A percentile compares a stretch with the other conserved stretches of the same genome.
Evolutionary conservation across 2,329 filamentous ascomycete species (phyloP).

Genomic region (Diaporthe citri): DNA sequence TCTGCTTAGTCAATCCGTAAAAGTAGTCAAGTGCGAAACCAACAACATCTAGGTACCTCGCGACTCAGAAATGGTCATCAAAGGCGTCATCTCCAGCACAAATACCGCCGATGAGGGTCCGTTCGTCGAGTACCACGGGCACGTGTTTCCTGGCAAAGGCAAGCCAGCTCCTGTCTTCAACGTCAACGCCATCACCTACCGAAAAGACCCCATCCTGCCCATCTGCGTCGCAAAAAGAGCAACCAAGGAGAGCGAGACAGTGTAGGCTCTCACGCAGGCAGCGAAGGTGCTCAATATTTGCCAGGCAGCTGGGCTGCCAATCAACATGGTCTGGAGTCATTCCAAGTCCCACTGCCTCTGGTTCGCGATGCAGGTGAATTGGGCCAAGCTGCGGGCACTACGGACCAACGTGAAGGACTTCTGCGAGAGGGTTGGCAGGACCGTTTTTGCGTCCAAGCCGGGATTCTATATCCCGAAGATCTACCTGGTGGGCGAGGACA

Average conservation of each 20-base stretch:
- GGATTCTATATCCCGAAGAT: background rate
- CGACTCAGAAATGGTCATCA: background rate
- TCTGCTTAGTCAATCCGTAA: background rate
- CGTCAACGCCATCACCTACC: background rate
- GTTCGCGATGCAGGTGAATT: background rate
- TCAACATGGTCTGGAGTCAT: background rate
- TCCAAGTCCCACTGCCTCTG: background rate
- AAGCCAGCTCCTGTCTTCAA: background rate
- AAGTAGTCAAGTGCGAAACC: background rate
- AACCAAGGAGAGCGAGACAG: background rate
- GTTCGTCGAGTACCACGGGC: background rate
- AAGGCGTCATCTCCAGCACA: background rate
- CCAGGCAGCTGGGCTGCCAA: background rate
- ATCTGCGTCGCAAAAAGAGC: background rate
- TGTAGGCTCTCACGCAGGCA: background rate
- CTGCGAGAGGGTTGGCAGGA: background rate
- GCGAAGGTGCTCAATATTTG: background rate
- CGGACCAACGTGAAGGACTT: background rate
- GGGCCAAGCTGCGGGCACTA: background rate
- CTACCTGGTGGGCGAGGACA: background rate
- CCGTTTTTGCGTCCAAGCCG: background rate
- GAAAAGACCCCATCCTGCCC: background rate
- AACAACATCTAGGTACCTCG: background rate
- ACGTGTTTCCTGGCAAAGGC: background rate
- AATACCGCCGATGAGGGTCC: background rate